phyloP scores from a whole-genome alignment of 2,329 filamentous ascomycete genomes.

The Zelopaecilomyces penicillatus region DNA sequence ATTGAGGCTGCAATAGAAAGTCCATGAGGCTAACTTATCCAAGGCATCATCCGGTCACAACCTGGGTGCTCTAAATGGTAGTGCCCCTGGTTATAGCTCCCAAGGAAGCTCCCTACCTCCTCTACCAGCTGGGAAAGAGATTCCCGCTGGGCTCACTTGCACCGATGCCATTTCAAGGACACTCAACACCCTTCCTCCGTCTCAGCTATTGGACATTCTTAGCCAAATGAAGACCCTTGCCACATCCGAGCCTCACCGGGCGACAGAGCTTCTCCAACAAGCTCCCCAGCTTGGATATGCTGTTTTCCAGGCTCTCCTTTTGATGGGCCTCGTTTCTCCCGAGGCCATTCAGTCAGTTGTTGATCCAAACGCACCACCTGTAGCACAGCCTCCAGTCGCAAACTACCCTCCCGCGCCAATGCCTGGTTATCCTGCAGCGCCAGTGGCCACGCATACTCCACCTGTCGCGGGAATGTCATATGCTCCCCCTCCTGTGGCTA shows the following conservation, averaged over 20 bases:
- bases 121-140: conserved; percentile 75
- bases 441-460: conserved; percentile 36
- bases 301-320: conserved; percentile 85
- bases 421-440: conserved; percentile 27
- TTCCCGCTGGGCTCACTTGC: conserved; percentile 73
- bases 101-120: conserved; percentile 57
- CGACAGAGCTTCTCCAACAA: conserved; percentile 76
- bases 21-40: not conserved
- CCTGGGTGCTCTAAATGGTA: conserved; percentile 24
- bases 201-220: conserved; percentile 87
- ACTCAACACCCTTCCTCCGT: conserved; percentile 73
- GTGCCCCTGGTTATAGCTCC: conserved; percentile 23
- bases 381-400: conserved; percentile 19
- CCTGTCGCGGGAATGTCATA: conserved; percentile 38
- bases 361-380: conserved; percentile 44
- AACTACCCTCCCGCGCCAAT: conserved; percentile 28
- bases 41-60: conserved; percentile 16
- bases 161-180: conserved; percentile 90
- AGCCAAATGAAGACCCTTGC: conserved; percentile 89
- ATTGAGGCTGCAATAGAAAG: too few species aligned
- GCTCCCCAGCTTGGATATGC: conserved; percentile 91
- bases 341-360: conserved; percentile 74
- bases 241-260: conserved; percentile 71
- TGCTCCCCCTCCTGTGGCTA: conserved; percentile 30
- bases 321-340: conserved; percentile 87